Evolutionary conservation across 495 filamentous ascomycete species (phyloP), one percentile per base, ranked within the genome.

Genomic region (Cercophora newfieldiana): DNA sequence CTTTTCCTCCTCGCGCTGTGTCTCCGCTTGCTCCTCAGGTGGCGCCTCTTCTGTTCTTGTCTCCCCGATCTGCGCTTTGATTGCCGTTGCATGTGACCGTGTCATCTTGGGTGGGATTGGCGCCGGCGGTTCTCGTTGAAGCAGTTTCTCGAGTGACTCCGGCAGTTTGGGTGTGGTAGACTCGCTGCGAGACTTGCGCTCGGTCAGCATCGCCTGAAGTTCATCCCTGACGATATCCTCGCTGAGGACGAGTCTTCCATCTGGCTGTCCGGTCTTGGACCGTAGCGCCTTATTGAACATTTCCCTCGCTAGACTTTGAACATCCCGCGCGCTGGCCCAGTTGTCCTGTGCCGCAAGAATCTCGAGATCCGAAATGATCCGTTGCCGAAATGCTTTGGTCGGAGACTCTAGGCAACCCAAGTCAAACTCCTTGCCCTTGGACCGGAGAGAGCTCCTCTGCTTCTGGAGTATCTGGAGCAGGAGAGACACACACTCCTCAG

Each of bases 261-360:
- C 61, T 0, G 70, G 55, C 0, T 72, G 49, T 0, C 71, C 72
- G 1, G 68, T 71, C 24, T 73, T 74, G 44, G 67, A 70, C 53
- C 65, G 72, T 12, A 88, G 68, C 2, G 80, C 64, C 50, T 71
- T 75, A n/a, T 77, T 68, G 64, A 83, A 85, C 16, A 90, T 81
- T 0, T 50, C 71, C 65, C 85, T 88, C 0, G 77, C 82, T 0
- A 92, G 49, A 0, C 81, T 85, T 44, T 85, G 75, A 0, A 93
- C 80, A 61, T 92, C 90, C 8, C 89, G 77, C 0, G 87, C 90
- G 69, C 89, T 93, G 3, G 81, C 90, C 89, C 89, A 93, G 16
- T 78, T 80, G n/a, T 78, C 62, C 2, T 83, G 81, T 2, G 65
- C 63, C 0, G 83, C 68, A 1, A 90, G 74, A 0, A 51, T 66